Evolutionary conservation across 805 yeast species (phyloP).

Genomic region (Saccharomyces paradoxus): DNA sequence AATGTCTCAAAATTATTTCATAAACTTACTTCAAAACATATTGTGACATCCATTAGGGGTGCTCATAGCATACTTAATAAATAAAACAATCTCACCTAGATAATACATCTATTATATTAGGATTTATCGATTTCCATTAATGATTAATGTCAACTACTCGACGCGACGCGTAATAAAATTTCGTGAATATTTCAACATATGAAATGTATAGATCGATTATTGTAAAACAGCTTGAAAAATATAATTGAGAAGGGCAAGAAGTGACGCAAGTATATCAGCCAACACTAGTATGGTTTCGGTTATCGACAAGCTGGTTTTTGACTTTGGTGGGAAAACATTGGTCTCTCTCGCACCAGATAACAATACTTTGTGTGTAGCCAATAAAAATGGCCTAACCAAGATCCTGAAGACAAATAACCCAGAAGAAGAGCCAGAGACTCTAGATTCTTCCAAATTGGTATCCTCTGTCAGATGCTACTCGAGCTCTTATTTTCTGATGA

Average conservation of each 20-base stretch:
- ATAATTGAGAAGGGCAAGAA: not conserved
- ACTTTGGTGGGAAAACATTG: constrained; percentile 26
- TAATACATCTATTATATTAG: too few relatives aligned
- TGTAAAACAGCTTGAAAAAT: not conserved
- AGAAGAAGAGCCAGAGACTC: constrained; percentile 52
- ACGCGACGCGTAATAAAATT: not conserved
- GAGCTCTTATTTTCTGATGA: constrained; percentile 14
- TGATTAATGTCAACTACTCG: not conserved
- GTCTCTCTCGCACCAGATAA: constrained; percentile 19
- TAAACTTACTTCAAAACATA: not conserved
- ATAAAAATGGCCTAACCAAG: constrained; percentile 46
- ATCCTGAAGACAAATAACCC: constrained; percentile 40
- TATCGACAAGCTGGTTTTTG: constrained; percentile 22
- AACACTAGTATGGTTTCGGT: constrained; percentile 4
- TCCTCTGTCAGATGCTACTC: constrained; percentile 29
- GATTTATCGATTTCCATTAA: not conserved
- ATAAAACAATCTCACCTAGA: not conserved
- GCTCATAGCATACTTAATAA: not conserved
- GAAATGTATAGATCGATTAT: not conserved
- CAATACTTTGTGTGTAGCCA: constrained; percentile 41
- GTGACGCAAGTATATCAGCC: not conserved
- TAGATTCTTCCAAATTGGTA: constrained; percentile 43
- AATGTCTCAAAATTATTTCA: not conserved
- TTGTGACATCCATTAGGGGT: not conserved
- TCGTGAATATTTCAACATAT: not conserved